phyloP scores from a whole-genome alignment of 495 filamentous ascomycete species.

The Annulohypoxylon moriforme region DNA sequence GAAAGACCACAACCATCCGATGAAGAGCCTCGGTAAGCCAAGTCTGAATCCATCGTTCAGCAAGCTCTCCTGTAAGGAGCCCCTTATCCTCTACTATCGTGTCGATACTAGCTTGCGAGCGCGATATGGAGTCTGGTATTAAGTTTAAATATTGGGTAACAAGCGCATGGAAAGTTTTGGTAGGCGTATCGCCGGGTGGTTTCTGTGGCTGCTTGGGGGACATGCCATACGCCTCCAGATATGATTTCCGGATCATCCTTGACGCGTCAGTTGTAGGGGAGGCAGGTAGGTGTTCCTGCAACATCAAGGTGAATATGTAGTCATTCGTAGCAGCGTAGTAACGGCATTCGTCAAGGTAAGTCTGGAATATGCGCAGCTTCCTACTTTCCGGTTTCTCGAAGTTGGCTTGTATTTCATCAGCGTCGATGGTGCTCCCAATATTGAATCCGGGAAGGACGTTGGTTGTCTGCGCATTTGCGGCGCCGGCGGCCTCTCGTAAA shows the following conservation, averaged over 20 bases:
- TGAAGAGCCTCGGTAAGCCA: conserved; percentile 76
- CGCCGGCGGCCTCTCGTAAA: conserved; percentile 72
- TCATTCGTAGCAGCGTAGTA: conserved; percentile 65
- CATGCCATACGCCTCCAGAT: conserved; percentile 48
- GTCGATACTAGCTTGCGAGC: conserved; percentile 45
- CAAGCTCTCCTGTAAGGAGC: conserved; percentile 60
- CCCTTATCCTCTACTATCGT: conserved; percentile 41
- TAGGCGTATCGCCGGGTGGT: conserved; percentile 41
- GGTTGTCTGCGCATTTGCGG: conserved; percentile 63
- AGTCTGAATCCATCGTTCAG: conserved; percentile 70
- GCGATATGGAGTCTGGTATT: conserved; percentile 51
- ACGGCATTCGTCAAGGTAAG: conserved; percentile 76
- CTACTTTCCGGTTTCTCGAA: conserved; percentile 69
- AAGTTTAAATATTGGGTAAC: conserved; percentile 54
- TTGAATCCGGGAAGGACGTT: conserved; percentile 59
- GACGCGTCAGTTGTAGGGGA: conserved; percentile 46
- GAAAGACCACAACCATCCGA: conserved; percentile 77
- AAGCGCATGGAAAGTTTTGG: conserved; percentile 51
- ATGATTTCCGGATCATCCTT: conserved; percentile 42
- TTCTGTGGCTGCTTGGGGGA: conserved; percentile 47
- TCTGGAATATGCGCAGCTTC: conserved; percentile 69
- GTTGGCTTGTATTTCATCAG: conserved; percentile 59
- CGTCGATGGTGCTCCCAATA: conserved; percentile 55
- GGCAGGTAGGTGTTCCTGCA: conserved; percentile 49
- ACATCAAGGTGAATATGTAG: conserved; percentile 55